Evolutionary conservation across 352 stramenopile species (phyloP), one percentile per base, ranked within the genome.

Genomic region (Phytophthora macrochlamydospora): DNA sequence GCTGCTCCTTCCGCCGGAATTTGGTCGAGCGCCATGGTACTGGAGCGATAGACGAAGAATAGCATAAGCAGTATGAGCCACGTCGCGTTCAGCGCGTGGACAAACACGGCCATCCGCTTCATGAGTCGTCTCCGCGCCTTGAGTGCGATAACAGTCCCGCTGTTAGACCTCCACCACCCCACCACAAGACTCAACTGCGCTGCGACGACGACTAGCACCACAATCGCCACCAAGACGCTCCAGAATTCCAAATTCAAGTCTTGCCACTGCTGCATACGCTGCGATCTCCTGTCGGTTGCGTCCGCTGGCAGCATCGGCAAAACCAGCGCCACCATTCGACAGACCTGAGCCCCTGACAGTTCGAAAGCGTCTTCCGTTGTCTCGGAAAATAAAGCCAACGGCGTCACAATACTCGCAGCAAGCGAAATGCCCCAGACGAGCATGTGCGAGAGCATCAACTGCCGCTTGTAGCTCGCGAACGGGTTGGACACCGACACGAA

Each of bases 161-260:
- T 90, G 53, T 88, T 92, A n/a, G 84, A 90, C 45, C 84, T 71
- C 81, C 82, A 92, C 81, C 81, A 92, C 18, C 81, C 80, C 18
- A 92, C 58, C 1, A 86, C 71, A n/a, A 92, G 77, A 32, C 83
- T 83, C 13, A 79, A 46, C 42, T 90, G 81, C 2, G 81, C 81
- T 1, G 80, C 70, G 24, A 92, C 72, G 1, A 92, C 81, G 7
- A 92, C 52, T 3, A 90, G 31, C 49, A 90, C 81, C 6, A 91
- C 75, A 7, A 90, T 71, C 1, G 72, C 71, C 9, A 90, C 76
- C 7, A 89, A 59, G n/a, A 81, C 33, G 0, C 81, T 81, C 81
- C 81, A 92, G 46, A 79, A 92, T 13, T 68, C 67, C 57, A 89
- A 62, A 24, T 89, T 90, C 31, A 92, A 62, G 13, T 63, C 56